Conservation (phyloP, 805 yeast species). For the Saccharomycopsis sp. region DNA sequence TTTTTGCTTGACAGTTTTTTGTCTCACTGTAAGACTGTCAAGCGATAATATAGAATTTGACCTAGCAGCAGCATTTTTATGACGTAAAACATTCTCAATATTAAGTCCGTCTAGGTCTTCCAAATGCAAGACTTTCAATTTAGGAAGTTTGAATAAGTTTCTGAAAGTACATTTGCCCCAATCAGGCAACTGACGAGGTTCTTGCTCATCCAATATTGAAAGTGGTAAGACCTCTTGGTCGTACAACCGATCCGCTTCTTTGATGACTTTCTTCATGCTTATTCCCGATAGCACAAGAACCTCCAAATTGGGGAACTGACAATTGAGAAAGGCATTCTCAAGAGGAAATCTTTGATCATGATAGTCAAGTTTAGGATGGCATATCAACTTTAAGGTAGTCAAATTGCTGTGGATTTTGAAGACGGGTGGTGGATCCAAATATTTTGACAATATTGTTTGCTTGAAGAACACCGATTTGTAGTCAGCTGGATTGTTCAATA, state of each 20-base stretch:
- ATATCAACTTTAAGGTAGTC: slow-evolving; percentile 8
- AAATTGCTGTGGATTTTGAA: neutral
- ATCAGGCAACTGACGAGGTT: neutral
- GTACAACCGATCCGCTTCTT: neutral
- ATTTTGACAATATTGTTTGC: neutral
- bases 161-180: neutral
- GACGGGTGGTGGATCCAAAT: neutral
- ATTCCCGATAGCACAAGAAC: slow-evolving; percentile 11
- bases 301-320: slow-evolving; percentile 8
- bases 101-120: slow-evolving; percentile 10
- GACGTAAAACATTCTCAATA: slow-evolving; percentile 6
- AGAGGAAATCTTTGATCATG: slow-evolving; percentile 9
- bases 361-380: slow-evolving; percentile 5
- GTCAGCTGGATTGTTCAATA: neutral
- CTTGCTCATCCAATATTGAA: too few species aligned
- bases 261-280: slow-evolving; percentile 3
- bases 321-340: slow-evolving; percentile 4
- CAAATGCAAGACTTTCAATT: slow-evolving; percentile 6
- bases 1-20: neutral
- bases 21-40: neutral
- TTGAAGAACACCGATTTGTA: neutral
- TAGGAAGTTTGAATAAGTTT: slow-evolving; percentile 7
- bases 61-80: neutral
- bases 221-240: neutral
- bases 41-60: neutral